These are phyloP conservation scores for Karstenula rhodostoma DNA, from an alignment of 2,329 filamentous ascomycete species.

Conservation along the genomic window DNA sequence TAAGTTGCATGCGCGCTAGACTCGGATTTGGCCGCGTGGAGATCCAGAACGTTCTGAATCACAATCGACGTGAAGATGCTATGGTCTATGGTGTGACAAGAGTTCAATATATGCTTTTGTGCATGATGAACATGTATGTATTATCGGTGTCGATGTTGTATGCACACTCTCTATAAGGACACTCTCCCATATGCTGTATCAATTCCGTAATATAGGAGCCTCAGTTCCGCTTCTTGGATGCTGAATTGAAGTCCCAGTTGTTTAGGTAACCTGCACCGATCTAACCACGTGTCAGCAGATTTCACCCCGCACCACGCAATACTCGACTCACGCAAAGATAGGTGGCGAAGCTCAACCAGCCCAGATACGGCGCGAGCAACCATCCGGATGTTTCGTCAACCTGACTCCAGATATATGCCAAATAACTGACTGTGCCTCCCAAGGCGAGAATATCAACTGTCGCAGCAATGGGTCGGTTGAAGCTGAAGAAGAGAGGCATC, in stretches of 20 bases:
- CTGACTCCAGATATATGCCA: conserved; percentile 78
- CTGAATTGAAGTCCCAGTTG: conserved; percentile 48
- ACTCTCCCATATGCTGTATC: background rate
- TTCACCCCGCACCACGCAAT: background rate
- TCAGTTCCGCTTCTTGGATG: conserved; percentile 34
- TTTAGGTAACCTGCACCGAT: conserved; percentile 50
- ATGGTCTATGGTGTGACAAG: background rate
- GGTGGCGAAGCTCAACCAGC: conserved; percentile 86
- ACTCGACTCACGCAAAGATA: conserved; percentile 71
- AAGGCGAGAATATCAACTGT: conserved; percentile 78
- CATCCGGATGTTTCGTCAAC: conserved; percentile 77
- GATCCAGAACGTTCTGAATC: background rate
- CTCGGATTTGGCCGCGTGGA: background rate
- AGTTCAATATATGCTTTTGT: background rate
- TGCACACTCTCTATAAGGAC: background rate
- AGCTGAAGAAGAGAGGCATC: conserved; percentile 93
- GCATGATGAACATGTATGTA: background rate
- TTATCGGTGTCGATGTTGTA: background rate
- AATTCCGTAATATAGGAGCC: background rate
- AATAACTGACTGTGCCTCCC: conserved; percentile 71
- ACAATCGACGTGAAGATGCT: background rate
- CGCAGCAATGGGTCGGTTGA: conserved; percentile 76
- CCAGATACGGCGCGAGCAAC: conserved; percentile 81
- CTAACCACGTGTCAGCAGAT: conserved; percentile 34
- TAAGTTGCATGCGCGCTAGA: background rate